Evolutionary conservation across 305 asterid genomes (phyloP), one percentile per base, ranked within the genome.

Genomic region (Solanum hybrid): DNA sequence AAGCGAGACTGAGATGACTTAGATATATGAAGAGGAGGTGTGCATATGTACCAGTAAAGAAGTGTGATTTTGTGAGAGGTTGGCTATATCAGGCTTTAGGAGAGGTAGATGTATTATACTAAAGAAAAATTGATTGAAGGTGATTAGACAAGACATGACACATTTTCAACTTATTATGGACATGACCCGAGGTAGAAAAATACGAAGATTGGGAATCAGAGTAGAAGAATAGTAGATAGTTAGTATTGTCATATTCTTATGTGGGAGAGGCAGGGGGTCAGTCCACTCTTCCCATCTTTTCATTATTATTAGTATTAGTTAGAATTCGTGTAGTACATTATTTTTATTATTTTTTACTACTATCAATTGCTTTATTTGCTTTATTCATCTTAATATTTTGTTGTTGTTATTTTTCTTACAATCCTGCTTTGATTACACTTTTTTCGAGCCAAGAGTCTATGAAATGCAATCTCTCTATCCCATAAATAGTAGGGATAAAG

Each of bases 121-220:
- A 1, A 64, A 22, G 6, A 64, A 8, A 64, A 64, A 64, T 22
- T 64, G 12, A 11, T 40, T 40, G 13, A 22, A 64, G 6, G 28
- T 22, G 0, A 64, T 64, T 4, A 22, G 73, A 9, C 12, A n/a
- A 0, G 28, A 64, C 3, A 9, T 8, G 28, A 64, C 13, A 8
- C 13, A 64, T 8, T 64, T 64, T 64, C 3, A 64, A 0, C 1
- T 64, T 64, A 64, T 22, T 22, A 9, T 64, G 1, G 13, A 22
- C 6, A 64, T 64, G 6, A 64, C 5, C 5, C 0, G 1, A 22
- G 0, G 0, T 64, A 22, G 13, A 64, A 64, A 20, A 0, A 61
- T 3, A 61, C 2, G 71, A 1, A 61, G 3, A 0, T 64, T 8
- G 73, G 0, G 1, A 9, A 64, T 4, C 26, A 64, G 3, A 22